Percentiles rank a stretch among this genome's conserved stretches.
These are phyloP conservation scores for Leucocoprinus birnbaumii DNA, from an alignment of 768 basidiomycete species.

Conservation along the genomic window DNA sequence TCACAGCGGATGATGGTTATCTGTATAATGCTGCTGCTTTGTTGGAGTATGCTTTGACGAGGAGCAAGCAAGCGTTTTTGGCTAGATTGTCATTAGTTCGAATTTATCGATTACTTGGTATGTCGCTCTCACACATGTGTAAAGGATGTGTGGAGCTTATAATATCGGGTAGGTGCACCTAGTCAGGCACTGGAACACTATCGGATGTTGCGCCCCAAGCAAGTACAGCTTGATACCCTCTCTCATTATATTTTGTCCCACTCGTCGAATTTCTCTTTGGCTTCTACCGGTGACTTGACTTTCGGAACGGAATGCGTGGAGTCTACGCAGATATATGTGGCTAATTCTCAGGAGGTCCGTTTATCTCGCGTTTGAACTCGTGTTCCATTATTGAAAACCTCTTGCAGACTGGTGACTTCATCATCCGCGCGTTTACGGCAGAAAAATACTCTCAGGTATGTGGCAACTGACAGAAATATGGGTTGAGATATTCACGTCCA, in stretches of 20 bases:
- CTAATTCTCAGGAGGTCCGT: slow-evolving; percentile 74
- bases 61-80: slow-evolving; percentile 79
- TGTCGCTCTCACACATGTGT: slow-evolving; percentile 13
- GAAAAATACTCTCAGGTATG: slow-evolving; percentile 84
- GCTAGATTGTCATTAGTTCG: slow-evolving; percentile 74
- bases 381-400: neutral
- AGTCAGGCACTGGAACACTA: slow-evolving; percentile 78
- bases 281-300: slow-evolving; percentile 73
- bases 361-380: neutral
- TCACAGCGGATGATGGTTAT: slow-evolving; percentile 50
- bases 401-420: slow-evolving; percentile 69
- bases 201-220: slow-evolving; percentile 72
- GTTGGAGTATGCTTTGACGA: slow-evolving; percentile 68
- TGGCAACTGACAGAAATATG: neutral
- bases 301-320: slow-evolving; percentile 75
- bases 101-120: slow-evolving; percentile 81
- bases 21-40: slow-evolving; percentile 64
- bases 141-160: neutral
- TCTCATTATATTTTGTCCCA: slow-evolving; percentile 81
- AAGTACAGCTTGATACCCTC: slow-evolving; percentile 86
- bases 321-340: slow-evolving; percentile 77
- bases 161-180: slow-evolving; percentile 56
- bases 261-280: slow-evolving; percentile 75
- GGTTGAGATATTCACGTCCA: neutral
- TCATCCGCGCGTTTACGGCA: slow-evolving; percentile 70